Conservation (phyloP, 2,329 filamentous ascomycete species). For the Alternaria arborescens region DNA sequence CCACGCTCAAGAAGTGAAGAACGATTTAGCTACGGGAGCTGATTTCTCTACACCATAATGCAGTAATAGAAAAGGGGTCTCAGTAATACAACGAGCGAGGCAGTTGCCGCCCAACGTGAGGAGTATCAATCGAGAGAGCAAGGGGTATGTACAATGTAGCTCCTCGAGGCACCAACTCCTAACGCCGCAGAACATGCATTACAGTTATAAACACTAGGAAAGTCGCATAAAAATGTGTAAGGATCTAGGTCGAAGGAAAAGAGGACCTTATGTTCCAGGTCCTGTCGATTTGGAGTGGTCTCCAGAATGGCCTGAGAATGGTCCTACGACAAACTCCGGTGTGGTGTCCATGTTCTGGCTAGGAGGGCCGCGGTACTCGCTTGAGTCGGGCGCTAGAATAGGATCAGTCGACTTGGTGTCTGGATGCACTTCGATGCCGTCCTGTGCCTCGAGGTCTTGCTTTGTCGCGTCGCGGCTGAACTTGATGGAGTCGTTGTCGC, state of each 20-base stretch:
- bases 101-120: background rate
- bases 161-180: slow-evolving; percentile 3
- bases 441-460: slow-evolving; percentile 54
- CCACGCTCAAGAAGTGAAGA: slow-evolving; percentile 12
- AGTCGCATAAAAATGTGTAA: background rate
- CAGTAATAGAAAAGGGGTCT: slow-evolving; percentile 1
- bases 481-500: slow-evolving; percentile 53
- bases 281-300: slow-evolving; percentile 19
- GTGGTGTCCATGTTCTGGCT: slow-evolving; percentile 57
- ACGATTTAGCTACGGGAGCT: background rate
- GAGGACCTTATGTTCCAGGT: slow-evolving; percentile 6
- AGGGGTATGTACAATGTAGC: slow-evolving; percentile 21
- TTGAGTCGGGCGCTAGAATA: slow-evolving; percentile 55
- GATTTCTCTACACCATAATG: slow-evolving; percentile 7
- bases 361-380: slow-evolving; percentile 51
- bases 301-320: slow-evolving; percentile 50
- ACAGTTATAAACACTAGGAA: slow-evolving; percentile 7
- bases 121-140: slow-evolving; percentile 9
- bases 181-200: slow-evolving; percentile 18
- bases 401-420: slow-evolving; percentile 59
- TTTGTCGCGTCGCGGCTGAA: slow-evolving; percentile 46
- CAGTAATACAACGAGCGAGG: slow-evolving; percentile 17
- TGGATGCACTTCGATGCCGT: slow-evolving; percentile 59
- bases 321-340: slow-evolving; percentile 54
- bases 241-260: slow-evolving; percentile 1